Evolutionary conservation across 2,329 filamentous ascomycete species (phyloP), one percentile per base, ranked within the genome.

Genomic region (Phialocephala sp.): DNA sequence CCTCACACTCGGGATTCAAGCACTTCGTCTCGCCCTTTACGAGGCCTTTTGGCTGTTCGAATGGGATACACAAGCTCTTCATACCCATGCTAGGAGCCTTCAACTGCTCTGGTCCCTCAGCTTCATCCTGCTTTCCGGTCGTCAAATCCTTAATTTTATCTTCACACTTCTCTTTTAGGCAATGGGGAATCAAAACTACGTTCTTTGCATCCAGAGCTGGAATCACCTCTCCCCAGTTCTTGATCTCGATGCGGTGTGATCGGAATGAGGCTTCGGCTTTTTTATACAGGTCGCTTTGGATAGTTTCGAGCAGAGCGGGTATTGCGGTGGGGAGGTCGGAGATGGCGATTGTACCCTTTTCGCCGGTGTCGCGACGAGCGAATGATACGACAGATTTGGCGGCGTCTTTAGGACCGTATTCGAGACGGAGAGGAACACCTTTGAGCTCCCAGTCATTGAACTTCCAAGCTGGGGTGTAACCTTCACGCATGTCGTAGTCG

Each of bases 391-490:
- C 91, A 65, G 91, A 87, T 77, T 94, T 92, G 70, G 91, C 92
- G 14, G 91, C 90, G 77, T 98, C 95, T 80, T 97, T 97, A 74
- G 95, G 94, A 6, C 96, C 96, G 76, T 97, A 97, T 79, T 99
- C 95, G 66, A 99, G 85, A 66, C 95, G 91, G 43, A 99, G 87
- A 56, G 96, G 95, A 50, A 98, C 91, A 77, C 96, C 95, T 81
- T 94, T 96, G 73, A 98, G 85, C 79, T 99, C 96, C 93, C 93
- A 97, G 80, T 99, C 94, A 81, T 96, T 97, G 84, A 99, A 99
- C 81, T 99, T 99, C 89, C 91, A 98, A 70, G 93, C 93, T 45
- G 95, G 94, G 67, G 93, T 88, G 79, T 98, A 97, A 71, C 91
- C 91, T 60, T 98, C 94, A 66, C 96, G 90, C 77, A 88, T 86